Evolutionary conservation across 2,329 filamentous ascomycete genomes (phyloP), one percentile per base, ranked within the genome.

Genomic region (Kalaharituber pfeilii): DNA sequence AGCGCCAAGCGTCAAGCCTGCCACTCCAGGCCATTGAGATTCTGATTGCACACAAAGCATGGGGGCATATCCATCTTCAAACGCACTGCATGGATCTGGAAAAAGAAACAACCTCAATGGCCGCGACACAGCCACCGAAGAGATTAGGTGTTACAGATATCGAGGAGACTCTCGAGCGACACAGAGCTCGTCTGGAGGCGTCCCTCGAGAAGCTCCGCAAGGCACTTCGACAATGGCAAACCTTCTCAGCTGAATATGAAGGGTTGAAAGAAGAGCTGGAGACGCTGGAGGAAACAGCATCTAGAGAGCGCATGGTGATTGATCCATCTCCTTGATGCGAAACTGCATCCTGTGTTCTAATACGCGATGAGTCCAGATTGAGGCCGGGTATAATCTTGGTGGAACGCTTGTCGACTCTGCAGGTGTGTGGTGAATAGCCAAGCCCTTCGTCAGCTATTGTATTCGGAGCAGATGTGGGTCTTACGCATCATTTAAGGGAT

Each of bases 161-260:
- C 26, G 53, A 56, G n/a, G 42, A 28, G 2, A 76, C 81, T 63
- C 75, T 94, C 42, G 86, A 94, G 67, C 77, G 76, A 57, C 84
- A 89, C 65, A 78, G 85, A 15, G 72, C 76, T 60, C 75, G 80
- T 57, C 79, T 96, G 6, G 85, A 94, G 67, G 76, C 79, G 33
- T 86, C 82, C 60, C 76, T 94, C 49, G 70, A 74, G 50, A 79
- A 86, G 66, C 76, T 96, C 20, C 78, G 78, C 53, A 79, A 82
- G 64, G 81, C 84, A 5, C 74, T 96, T 52, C 79, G 80, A 58
- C 82, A 94, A 70, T 98, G 89, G 89, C 83, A 85, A 60, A 81
- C 81, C 53, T 93, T 85, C 78, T 88, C 94, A 66, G 79, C 84
- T 49, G 89, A 96, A 67, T 96, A 96, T 68, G 86, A 94, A 66